Conservation (phyloP, 306 rosid genomes). For the Castanopsis chinensis region DNA sequence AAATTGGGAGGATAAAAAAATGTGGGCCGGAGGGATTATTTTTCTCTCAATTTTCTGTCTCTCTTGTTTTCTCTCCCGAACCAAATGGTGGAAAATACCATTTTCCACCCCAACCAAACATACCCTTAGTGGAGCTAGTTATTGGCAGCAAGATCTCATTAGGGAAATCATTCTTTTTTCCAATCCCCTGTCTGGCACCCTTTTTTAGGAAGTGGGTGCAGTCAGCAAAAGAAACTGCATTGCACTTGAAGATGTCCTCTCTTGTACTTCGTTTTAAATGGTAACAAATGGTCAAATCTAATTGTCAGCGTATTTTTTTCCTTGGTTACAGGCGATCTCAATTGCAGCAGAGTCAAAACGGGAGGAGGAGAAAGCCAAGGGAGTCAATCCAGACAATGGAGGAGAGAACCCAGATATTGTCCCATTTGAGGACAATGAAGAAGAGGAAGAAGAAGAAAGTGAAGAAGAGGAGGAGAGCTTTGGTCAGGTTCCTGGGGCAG, state of each 20-base stretch:
- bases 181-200: not conserved
- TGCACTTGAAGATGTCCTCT: not conserved
- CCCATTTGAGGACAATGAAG: conserved; percentile 99
- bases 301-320: not conserved
- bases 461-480: conserved; percentile 95
- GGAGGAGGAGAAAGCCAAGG: conserved; percentile 98
- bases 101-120: too few species aligned
- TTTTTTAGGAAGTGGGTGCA: conserved; percentile 11
- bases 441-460: conserved; percentile 99
- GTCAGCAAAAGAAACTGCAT: conserved; percentile 5
- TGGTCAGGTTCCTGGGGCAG: conserved; percentile 57
- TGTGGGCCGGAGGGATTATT: too few species aligned
- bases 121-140: not conserved
- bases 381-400: conserved; percentile 86
- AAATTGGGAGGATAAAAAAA: too few species aligned
- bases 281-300: conserved; percentile 14
- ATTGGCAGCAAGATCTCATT: not conserved
- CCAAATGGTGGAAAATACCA: too few species aligned
- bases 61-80: too few species aligned
- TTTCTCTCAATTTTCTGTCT: too few species aligned
- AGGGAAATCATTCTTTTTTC: not conserved
- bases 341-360: conserved; percentile 92
- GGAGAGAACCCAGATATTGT: conserved; percentile 95
- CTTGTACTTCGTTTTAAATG: not conserved
- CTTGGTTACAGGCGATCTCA: conserved; percentile 67